Base-by-base conservation (phyloP, 2,329 filamentous ascomycete genomes). In the Cladophialophora bantiana region DNA sequence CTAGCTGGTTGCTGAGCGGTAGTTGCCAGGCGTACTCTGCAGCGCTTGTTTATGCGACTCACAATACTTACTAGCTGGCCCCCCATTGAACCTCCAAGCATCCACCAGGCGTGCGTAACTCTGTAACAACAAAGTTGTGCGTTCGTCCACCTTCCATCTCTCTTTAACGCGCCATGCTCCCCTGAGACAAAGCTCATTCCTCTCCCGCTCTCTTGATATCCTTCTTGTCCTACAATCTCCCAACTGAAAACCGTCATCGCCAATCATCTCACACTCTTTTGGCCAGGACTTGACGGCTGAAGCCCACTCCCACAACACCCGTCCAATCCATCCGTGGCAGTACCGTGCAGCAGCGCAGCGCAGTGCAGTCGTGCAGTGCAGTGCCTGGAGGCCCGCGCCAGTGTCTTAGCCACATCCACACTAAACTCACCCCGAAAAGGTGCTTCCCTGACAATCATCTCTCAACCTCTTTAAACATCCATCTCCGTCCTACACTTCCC, bases 351-450 rank as follows among this genome's bases (percentile, higher is more conserved):
- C 45, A 61, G 59, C 36, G 52, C 40, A 40, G 57, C 20, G 40
- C 59, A 52, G 31, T 13, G 34, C 45, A 61, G 48, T n/a, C n/a
- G n/a, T 54, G 52, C 48, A 48, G 59, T 61, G 58, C 59, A 52
- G 31, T 35, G 45, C 48, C 35, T 61, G 48, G 45, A 61, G 59
- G 42, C 34, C 59, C 59, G 52, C 53, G 50, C 60, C 50, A 48
- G 62, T 68, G 67, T 67, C 64, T 69, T 69, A 69, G 67, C 67
- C 62, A 67, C 61, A 65, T 67, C 64, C 64, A 69, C 60, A 67
- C 58, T 69, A 69, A 64, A 64, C 65, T 42, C 45, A 64, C 56
- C 61, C 65, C 61, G 61, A 64, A 67, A 69, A 67, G 67, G 67
- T 65, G 60, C 67, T 67, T 64, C 66, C 67, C 67, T 69, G 67